phyloP scores from a whole-genome alignment of 2,329 filamentous ascomycete species.

The Xylaria sp. region DNA sequence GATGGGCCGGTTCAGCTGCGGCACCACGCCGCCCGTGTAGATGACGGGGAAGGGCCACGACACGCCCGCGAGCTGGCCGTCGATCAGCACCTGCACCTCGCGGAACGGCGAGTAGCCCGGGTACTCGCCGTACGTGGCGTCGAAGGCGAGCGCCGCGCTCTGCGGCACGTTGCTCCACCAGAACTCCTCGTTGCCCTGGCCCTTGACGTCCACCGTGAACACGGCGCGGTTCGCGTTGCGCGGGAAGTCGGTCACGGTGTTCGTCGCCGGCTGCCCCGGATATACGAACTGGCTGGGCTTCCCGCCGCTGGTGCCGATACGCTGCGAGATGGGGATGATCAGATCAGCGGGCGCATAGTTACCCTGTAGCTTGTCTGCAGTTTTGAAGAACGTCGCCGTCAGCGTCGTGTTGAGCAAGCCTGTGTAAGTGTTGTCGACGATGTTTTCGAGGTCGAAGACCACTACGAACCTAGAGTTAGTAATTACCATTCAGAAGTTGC shows the following conservation, averaged over 20 bases:
- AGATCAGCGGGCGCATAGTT: constrained; percentile 65
- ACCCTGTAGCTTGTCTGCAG: constrained; percentile 40
- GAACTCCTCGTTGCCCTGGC: constrained; percentile 81
- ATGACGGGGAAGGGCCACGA: constrained; percentile 85
- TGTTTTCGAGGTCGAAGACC: constrained; percentile 80
- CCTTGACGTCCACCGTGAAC: constrained; percentile 80
- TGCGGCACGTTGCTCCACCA: constrained; percentile 84
- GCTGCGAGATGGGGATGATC: constrained; percentile 74
- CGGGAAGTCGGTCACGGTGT: constrained; percentile 67
- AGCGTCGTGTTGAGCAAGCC: constrained; percentile 78
- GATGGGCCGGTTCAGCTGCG: constrained; percentile 79
- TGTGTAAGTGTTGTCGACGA: constrained; percentile 77
- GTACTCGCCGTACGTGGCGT: constrained; percentile 63
- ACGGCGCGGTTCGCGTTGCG: constrained; percentile 74
- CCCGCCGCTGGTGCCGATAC: constrained; percentile 56
- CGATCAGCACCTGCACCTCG: constrained; percentile 80
- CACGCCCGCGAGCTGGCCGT: constrained; percentile 76
- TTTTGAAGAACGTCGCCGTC: constrained; percentile 75
- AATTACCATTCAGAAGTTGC: not conserved
- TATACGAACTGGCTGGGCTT: constrained; percentile 73
- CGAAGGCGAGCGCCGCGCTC: constrained; percentile 68
- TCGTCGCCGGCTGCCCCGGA: constrained; percentile 69
- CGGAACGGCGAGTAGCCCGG: constrained; percentile 78
- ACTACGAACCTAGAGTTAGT: not conserved
- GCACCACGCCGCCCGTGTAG: constrained; percentile 75